Evolutionary conservation across 164 flowering plant species (phyloP).

Genomic region (Protea cynaroides): DNA sequence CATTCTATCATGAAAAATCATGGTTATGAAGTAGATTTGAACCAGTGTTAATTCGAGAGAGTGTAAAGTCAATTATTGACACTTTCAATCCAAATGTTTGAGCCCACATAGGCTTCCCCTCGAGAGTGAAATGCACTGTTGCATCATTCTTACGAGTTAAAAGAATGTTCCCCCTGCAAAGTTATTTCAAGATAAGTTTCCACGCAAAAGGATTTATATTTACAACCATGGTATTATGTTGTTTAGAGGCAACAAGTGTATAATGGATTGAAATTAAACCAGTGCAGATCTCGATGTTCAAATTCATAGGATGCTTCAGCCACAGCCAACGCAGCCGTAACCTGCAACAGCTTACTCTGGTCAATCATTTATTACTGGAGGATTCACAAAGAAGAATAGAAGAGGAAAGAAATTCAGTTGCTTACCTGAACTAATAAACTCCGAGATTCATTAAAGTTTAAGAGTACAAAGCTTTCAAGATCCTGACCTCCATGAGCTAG

Average conservation of each 20-base stretch:
- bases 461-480: slow-evolving; percentile 86
- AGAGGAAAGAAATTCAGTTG: slow-evolving; percentile 2
- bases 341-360: slow-evolving; percentile 37
- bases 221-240: background rate
- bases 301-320: slow-evolving; percentile 93
- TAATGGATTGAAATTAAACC: slow-evolving; percentile 34
- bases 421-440: slow-evolving; percentile 72
- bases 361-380: background rate
- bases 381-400: background rate
- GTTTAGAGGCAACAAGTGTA: background rate
- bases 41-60: slow-evolving; percentile 93
- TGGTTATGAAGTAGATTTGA: background rate
- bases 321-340: slow-evolving; percentile 76
- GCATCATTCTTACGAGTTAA: slow-evolving; percentile 50
- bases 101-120: slow-evolving; percentile 49
- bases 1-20: background rate
- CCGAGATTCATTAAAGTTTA: slow-evolving; percentile 68
- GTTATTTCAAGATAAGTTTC: slow-evolving; percentile 1
- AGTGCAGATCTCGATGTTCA: slow-evolving; percentile 95
- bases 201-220: background rate
- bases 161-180: slow-evolving; percentile 91
- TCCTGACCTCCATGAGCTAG: slow-evolving; percentile 86
- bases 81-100: slow-evolving; percentile 55
- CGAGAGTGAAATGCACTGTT: slow-evolving; percentile 48
- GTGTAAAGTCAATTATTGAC: slow-evolving; percentile 86